A percentile compares a stretch with the other conserved stretches of the same genome.
Evolutionary conservation across 148 eudicot genomes (phyloP).

Genomic region (Vaccinium myrtillus): DNA sequence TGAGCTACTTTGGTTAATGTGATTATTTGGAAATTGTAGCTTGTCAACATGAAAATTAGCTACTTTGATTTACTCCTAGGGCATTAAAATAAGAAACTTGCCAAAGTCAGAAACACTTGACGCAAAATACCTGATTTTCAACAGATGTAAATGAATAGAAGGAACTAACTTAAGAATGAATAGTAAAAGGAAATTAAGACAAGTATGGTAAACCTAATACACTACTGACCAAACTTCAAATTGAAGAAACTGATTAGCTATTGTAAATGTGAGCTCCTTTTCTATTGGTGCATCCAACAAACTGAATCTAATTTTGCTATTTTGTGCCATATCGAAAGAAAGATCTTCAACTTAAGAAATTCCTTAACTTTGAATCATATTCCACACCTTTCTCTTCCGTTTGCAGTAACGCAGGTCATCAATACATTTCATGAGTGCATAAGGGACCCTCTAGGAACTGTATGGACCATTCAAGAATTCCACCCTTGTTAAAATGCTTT

Average conservation of each 20-base stretch:
- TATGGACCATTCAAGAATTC: not conserved
- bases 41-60: not conserved
- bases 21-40: not conserved
- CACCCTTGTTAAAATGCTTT: not conserved
- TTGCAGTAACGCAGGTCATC: not conserved
- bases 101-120: not conserved
- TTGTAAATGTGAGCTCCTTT: not conserved
- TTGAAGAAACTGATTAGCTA: not conserved
- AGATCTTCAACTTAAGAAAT: not conserved
- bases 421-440: not conserved
- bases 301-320: not conserved
- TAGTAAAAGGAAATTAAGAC: not conserved
- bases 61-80: not conserved
- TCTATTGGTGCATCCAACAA: not conserved
- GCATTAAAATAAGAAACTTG: constrained; percentile 1
- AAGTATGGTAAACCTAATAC: constrained; percentile 1
- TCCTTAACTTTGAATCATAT: not conserved
- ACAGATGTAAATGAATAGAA: not conserved
- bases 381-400: not conserved
- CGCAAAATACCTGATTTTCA: not conserved
- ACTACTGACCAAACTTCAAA: not conserved
- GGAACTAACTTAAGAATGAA: not conserved
- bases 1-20: not conserved
- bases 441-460: not conserved
- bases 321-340: not conserved